phyloP scores from a whole-genome alignment of 2,329 filamentous ascomycete genomes.

The Monilinia laxa region DNA sequence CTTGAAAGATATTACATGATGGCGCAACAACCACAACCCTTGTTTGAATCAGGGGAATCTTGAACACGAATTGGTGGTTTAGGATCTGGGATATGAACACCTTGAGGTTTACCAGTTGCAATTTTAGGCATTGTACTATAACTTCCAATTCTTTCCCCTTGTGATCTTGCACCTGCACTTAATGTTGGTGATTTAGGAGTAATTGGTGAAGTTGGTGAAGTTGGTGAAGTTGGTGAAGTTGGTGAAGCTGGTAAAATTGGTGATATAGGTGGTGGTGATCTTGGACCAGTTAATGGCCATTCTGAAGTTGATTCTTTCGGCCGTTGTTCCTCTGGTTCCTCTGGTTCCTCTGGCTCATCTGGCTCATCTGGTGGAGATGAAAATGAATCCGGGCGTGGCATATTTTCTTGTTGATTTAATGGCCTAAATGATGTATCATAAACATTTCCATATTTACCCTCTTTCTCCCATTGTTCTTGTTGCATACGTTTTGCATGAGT shows the following conservation, averaged over 20 bases:
- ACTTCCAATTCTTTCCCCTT: constrained; percentile 43
- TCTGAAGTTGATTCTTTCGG: constrained; percentile 44
- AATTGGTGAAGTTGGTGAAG: background rate
- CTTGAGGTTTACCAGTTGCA: constrained; percentile 43
- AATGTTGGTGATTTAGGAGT: constrained; percentile 49
- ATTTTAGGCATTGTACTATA: constrained; percentile 51
- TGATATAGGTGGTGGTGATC: background rate
- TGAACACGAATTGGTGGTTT: constrained; percentile 52
- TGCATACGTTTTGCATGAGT: constrained; percentile 89
- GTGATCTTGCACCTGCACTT: constrained; percentile 47
- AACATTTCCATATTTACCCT: constrained; percentile 79
- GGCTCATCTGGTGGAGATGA: constrained; percentile 40
- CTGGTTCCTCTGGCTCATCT: constrained; percentile 15
- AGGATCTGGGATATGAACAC: constrained; percentile 33
- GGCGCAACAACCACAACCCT: constrained; percentile 50
- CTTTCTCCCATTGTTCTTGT: constrained; percentile 92
- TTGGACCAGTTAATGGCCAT: constrained; percentile 55
- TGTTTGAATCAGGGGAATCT: constrained; percentile 53
- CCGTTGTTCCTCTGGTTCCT: constrained; percentile 29
- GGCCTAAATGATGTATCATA: constrained; percentile 89
- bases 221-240: too few relatives aligned
- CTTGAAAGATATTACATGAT: constrained; percentile 45
- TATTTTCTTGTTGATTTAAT: constrained; percentile 64
- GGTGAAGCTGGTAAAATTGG: background rate
- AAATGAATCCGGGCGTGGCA: constrained; percentile 70